A percentile compares a stretch with the other conserved stretches of the same genome.
Evolutionary conservation across 2,329 filamentous ascomycete species (phyloP).

Genomic region (Aspergillus sp.): DNA sequence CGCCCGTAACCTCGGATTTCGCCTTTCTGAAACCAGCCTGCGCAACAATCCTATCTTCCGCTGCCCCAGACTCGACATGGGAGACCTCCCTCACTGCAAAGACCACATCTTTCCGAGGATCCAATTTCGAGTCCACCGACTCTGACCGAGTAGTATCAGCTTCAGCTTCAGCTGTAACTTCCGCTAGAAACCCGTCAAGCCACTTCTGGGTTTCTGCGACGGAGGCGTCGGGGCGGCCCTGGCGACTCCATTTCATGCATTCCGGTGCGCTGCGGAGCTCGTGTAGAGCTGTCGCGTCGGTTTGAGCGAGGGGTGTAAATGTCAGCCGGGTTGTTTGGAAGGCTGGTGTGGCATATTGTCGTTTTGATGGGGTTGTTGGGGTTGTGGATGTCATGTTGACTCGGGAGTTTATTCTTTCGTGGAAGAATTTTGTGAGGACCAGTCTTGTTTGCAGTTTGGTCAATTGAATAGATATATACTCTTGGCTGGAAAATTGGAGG

Average conservation of each 20-base stretch:
- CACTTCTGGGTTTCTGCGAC: constrained; percentile 13
- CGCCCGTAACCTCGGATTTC: neutral
- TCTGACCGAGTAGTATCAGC: neutral
- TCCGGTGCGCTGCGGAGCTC: constrained; percentile 11
- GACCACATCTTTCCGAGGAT: neutral
- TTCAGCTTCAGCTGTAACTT: neutral
- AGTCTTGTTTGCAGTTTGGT: neutral
- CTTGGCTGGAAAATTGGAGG: neutral
- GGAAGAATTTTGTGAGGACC: neutral
- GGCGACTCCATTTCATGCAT: constrained; percentile 21
- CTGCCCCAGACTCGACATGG: neutral
- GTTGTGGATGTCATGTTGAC: neutral
- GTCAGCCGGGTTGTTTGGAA: constrained; percentile 18
- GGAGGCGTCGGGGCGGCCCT: constrained; percentile 13
- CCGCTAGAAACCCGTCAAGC: constrained; percentile 1
- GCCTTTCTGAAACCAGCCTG: constrained; percentile 9
- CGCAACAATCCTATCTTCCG: constrained; percentile 11
- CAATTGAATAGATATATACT: neutral
- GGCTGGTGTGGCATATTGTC: neutral
- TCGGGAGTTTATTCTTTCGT: neutral
- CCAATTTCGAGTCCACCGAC: neutral
- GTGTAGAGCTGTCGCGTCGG: constrained; percentile 14
- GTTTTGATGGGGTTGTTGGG: neutral
- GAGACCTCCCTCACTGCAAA: neutral
- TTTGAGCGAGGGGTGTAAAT: constrained; percentile 6